Evolutionary conservation across 1,139 yeast genomes (phyloP).

Genomic region (Debaryomyces robertsiae): DNA sequence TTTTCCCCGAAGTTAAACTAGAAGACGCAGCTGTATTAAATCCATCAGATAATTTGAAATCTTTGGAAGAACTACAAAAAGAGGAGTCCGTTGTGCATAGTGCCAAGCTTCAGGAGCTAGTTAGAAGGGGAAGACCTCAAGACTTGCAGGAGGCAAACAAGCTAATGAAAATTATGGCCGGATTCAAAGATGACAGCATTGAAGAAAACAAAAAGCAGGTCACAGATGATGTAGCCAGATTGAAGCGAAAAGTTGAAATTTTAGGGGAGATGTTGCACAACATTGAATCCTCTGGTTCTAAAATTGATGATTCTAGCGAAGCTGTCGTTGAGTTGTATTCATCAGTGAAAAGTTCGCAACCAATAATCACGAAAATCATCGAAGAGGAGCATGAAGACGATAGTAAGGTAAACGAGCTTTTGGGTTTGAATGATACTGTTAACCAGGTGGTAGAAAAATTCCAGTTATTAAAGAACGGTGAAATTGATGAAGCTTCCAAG

Average conservation of each 20-base stretch:
- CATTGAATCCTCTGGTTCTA: conserved; percentile 50
- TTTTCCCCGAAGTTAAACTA: conserved; percentile 86
- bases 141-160: conserved; percentile 96
- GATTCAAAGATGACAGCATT: conserved; percentile 80
- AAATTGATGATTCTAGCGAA: conserved; percentile 59
- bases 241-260: conserved; percentile 86
- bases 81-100: conserved; percentile 93
- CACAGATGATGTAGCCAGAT: conserved; percentile 79
- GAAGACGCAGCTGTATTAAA: conserved; percentile 94
- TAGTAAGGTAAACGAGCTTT: conserved; percentile 64
- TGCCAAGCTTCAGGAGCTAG: conserved; percentile 93
- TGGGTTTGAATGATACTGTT: conserved; percentile 75
- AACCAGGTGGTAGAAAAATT: conserved; percentile 71
- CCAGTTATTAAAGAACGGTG: conserved; percentile 65
- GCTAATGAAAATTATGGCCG: conserved; percentile 97
- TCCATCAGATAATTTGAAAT: conserved; percentile 86
- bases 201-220: conserved; percentile 75
- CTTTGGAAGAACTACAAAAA: conserved; percentile 85
- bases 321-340: conserved; percentile 78
- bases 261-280: conserved; percentile 82
- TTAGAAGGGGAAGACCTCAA: conserved; percentile 93
- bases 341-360: conserved; percentile 81
- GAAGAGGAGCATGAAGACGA: conserved; percentile 68
- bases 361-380: conserved; percentile 82
- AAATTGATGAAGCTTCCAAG: conserved; percentile 59